Base-by-base conservation (phyloP, 805 yeast species). In the Isabelozyma heimii region DNA sequence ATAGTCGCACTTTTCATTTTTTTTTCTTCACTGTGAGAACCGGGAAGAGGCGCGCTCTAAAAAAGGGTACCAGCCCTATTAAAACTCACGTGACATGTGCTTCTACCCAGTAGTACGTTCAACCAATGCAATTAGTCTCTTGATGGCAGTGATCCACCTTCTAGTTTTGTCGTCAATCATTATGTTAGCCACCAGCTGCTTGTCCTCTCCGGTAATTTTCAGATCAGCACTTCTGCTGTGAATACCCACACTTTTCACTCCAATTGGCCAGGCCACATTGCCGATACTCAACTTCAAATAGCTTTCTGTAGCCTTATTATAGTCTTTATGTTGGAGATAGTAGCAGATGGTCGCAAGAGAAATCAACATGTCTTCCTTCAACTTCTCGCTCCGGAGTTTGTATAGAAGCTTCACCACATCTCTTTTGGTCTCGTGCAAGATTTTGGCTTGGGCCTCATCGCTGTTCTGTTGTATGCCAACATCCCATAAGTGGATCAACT, bases 181-280 rank as follows among this genome's bases (percentile, higher is more conserved):
- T 30, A 90, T 85, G 61, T 87, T 87, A 12, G 94, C 84, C 8
- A 75, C 59, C 48, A 62, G 58, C 27, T 73, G 70, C 50, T 63
- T 63, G 41, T 60, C 58, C 42, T 74, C 75, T 15, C 83, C 82
- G 5, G 81, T 75, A 33, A 85, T 78, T 54, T 79, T 80, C 49
- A 76, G 73, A 46, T 80, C 83, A 1, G 87, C 83, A 47, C 84
- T 79, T 51, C 96, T 70, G 9, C 83, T 84, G 62, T 89, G 97
- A 49, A 90, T 88, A 44, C 94, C 90, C 13, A 90, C 86, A 48
- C 81, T 81, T 7, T 82, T 72, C 12, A 90, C 87, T 26, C 97
- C 97, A 54, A 89, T 86, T 2, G 97, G 97, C 96, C 96, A 90
- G 4, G 94, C 91, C 2, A 87, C 89, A 56, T 89, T 88, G 1